Base-by-base conservation (phyloP, 345 rosid genomes). In the Gossypium herbaceum region DNA sequence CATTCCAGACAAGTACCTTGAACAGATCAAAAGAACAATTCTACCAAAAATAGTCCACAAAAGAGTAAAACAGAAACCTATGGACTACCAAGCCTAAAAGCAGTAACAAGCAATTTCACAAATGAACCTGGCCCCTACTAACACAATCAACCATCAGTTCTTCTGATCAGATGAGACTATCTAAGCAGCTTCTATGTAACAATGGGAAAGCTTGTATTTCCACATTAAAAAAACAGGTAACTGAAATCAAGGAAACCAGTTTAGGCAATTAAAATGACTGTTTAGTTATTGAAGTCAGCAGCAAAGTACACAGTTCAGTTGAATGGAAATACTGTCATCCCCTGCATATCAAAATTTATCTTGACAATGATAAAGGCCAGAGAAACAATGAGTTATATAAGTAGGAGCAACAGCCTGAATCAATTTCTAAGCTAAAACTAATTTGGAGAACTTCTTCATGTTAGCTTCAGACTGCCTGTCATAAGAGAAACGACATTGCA, bases 381-480 rank as follows among this genome's bases (percentile, higher is more conserved):
- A 34, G 60, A 56, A 56, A 56, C 13, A 56, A 10, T 19, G 27
- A 56, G 12, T 20, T 19, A 9, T 56, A 20, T 56, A 9, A 56
- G 25, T 56, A 56, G 27, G 60, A 19, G 25, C 10, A 56, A 20
- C 24, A 20, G 22, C 22, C 24, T 2, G 20, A 56, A n/a, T 10
- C 20, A 20, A 19, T 19, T 56, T 56, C 25, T 10, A 56, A 56
- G 60, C 25, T 22, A 56, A 20, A 3, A 56, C 45, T 60, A 73
- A 2, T 61, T 73, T 16, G 6, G 34, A 62, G 47, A 15, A 73
- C 50, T 73, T 73, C 70, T 29, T 74, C 50, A 75, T 74, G 82
- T 83, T 83, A 83, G 80, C 80, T 75, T 73, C 82, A 80, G 77
- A 76, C 82, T 77, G 61, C 86, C 82, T 83, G 84, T 81, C 82